Conservation (phyloP, 345 rosid genomes). For the Passiflora organensis region DNA sequence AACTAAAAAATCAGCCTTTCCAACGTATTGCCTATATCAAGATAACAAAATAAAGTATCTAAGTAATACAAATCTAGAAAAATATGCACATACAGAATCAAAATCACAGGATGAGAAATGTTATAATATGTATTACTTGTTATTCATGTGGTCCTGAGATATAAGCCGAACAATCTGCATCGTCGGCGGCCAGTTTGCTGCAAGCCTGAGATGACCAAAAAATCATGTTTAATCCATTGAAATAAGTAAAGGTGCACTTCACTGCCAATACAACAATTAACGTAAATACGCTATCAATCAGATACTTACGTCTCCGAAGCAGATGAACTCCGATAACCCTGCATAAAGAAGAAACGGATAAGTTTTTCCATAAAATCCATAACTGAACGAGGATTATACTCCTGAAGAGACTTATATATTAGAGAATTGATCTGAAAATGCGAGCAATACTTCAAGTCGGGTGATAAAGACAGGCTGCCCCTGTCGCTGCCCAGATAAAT, state of each 20-base stretch:
- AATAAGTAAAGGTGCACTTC: too few relatives aligned
- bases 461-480: constrained; percentile 98
- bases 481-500: constrained; percentile 88
- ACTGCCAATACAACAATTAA: too few relatives aligned
- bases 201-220: constrained; percentile 58
- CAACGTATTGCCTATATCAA: constrained; percentile 73
- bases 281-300: too few relatives aligned
- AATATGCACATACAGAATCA: constrained; percentile 5
- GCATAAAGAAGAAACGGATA: constrained; percentile 31
- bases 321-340: constrained; percentile 89
- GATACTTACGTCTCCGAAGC: constrained; percentile 86
- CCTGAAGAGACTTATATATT: not conserved
- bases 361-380: not conserved
- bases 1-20: constrained; percentile 92
- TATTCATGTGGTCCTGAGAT: constrained; percentile 97
- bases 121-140: constrained; percentile 52
- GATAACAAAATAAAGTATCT: constrained; percentile 16
- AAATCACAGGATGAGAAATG: constrained; percentile 10
- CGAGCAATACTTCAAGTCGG: constrained; percentile 68
- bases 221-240: constrained; percentile 8
- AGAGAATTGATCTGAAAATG: constrained; percentile 3
- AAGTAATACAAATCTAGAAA: constrained; percentile 11
- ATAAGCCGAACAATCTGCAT: constrained; percentile 98
- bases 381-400: not conserved
- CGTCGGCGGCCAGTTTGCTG: constrained; percentile 87